Evolutionary conservation across 306 rosid genomes (phyloP), one percentile per base, ranked within the genome.

Genomic region (Quercus rubra): DNA sequence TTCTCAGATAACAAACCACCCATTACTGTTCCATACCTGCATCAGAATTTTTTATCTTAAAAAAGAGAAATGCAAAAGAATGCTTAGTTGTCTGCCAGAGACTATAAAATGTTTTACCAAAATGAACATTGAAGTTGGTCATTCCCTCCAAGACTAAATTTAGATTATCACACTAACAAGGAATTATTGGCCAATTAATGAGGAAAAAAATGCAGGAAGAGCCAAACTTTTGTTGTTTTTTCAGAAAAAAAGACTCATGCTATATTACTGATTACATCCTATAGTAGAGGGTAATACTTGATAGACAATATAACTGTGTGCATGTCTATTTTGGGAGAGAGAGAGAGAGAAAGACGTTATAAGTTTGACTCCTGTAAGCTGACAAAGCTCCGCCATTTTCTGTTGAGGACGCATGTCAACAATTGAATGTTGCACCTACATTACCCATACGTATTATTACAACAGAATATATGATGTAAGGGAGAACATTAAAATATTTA

Each of bases 1-100:
- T 94, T 94, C 82, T 91, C 99, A 54, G 97, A 92, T 85, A 94
- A 82, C 8, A 95, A 89, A 83, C 98, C 99, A 74, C 99, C 98
- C 98, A 95, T 85, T 69, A 95, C 92, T 3, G 99, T 92, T 14
- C 99, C 99, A 78, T 95, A 95, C 86, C 98, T 95, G 94, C 93
- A 86, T 77, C 69, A 66, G 56, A 86, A 73, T 38, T 55, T 43
- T 61, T 67, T 56, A 71, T 63, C 57, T 54, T 80, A 43, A 80
- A 73, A 58, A 64, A 64, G 70, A 30, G 55, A 76, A 46, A 77
- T 55, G 1, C 64, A 10, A 2, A 31, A 72, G 43, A 58, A 18
- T 33, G 61, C 55, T 70, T 33, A 43, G 49, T 52, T 43, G 55
- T n/a, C 63, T 49, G 67, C 25, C 49, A 7, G 21, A 2, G 21